Evolutionary conservation across 2,329 filamentous ascomycete species (phyloP), one percentile per base, ranked within the genome.

Genomic region (Lachnellula willkommii): DNA sequence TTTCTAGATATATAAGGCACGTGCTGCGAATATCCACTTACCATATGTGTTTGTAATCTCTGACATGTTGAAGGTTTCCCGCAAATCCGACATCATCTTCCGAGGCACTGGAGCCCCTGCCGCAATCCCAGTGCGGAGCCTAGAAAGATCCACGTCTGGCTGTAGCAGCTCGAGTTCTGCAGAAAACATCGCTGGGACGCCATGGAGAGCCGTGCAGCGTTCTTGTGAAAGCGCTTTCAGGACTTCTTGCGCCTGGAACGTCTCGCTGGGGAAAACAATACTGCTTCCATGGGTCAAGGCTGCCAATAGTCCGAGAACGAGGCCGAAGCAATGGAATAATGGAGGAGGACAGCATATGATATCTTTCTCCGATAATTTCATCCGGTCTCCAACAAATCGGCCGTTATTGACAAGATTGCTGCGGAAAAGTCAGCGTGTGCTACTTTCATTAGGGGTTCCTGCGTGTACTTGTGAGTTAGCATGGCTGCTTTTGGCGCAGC

Each of bases 401-500:
- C 84, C 86, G 57, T 89, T 88, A 66, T 89, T 89, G 52, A 89
- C 69, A 40, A 89, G 40, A 50, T 69, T 70, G 3, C 68, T 70
- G 8, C 28, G 8, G 7, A 28, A 28, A 20, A 1, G 20, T 26
- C 5, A 22, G 26, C 15, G 22, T 26, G n/a, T 11, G 12, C 28
- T 43, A 36, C 7, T 9, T 28, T 28, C 8, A 9, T 17, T 39
- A 17, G 8, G 12, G 14, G 35, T 36, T 35, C 14, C 5, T 35
- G 39, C 11, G 49, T 58, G 42, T 42, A 62, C 63, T 66, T 63
- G 50, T 72, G 71, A 3, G 85, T 89, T 65, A 90, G 75, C 84
- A 88, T 89, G 28, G 87, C 84, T 2, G 87, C 87, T 66, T 90
- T 90, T 46, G 87, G 87, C 36, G 82, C 76, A 1, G 87, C 87